Evolutionary conservation across 2,329 filamentous ascomycete species (phyloP).

Genomic region (Chaetomium olivaceum): DNA sequence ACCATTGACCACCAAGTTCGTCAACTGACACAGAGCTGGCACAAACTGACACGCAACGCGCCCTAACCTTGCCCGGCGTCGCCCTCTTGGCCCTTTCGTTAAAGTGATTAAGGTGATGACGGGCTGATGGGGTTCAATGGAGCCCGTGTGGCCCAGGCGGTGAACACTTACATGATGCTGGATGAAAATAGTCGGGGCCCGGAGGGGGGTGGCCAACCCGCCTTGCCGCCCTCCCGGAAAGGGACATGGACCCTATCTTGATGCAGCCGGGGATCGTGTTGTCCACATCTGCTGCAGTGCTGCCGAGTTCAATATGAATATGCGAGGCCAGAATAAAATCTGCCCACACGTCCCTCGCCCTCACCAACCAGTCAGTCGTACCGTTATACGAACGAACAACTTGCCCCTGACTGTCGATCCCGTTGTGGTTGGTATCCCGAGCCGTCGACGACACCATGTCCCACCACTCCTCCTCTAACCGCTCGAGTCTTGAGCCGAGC

Average conservation of each 20-base stretch:
- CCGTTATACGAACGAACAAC: constrained; percentile 14
- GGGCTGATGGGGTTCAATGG: constrained; percentile 3
- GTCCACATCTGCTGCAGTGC: constrained; percentile 2
- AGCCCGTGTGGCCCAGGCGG: constrained; percentile 22
- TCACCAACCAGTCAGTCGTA: constrained; percentile 14
- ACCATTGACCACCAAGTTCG: neutral
- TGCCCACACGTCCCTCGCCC: neutral
- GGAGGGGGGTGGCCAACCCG: neutral
- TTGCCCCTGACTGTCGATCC: neutral
- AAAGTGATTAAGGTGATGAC: neutral
- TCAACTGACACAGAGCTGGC: neutral
- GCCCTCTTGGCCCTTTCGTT: neutral
- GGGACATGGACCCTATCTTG: neutral
- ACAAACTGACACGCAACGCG: neutral
- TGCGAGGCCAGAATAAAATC: constrained; percentile 7
- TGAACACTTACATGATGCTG: constrained; percentile 8
- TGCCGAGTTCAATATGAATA: neutral
- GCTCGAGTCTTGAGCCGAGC: constrained; percentile 18
- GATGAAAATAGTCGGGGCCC: constrained; percentile 10
- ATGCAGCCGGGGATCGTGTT: constrained; percentile 1
- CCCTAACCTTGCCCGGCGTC: neutral
- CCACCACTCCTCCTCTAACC: constrained; percentile 15
- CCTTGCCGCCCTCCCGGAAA: neutral
- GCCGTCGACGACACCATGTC: constrained; percentile 19
- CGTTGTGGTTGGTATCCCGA: neutral